Conservation (phyloP, 2,329 filamentous ascomycete species). For the Pseudopithomyces maydicus region DNA sequence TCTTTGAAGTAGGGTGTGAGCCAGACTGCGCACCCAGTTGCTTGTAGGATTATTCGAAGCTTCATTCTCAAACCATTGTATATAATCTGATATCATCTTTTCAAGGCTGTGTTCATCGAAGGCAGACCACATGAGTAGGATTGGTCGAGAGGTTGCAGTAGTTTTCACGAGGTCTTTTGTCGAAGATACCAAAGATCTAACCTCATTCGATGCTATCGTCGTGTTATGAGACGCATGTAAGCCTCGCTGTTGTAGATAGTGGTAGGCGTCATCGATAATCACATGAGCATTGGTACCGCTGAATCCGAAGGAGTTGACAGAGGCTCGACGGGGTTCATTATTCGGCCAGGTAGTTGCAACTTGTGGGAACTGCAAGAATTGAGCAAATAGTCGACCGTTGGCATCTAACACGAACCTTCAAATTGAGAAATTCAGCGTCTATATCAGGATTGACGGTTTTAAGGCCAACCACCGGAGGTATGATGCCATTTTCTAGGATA, state of each 20-base stretch:
- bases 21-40: too few species aligned
- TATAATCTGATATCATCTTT: too few species aligned
- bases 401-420: conserved; percentile 11
- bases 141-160: too few species aligned
- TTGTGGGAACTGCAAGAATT: conserved; percentile 9
- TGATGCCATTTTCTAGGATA: conserved; percentile 39
- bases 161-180: too few species aligned
- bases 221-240: not conserved
- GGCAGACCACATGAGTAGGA: too few species aligned
- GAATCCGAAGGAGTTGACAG: conserved; percentile 18
- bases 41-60: too few species aligned
- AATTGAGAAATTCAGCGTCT: conserved; percentile 19
- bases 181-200: not conserved
- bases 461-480: conserved; percentile 30
- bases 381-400: too few species aligned
- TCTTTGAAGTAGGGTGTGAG: too few species aligned
- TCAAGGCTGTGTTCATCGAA: too few species aligned
- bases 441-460: conserved; percentile 11
- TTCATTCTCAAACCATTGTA: too few species aligned
- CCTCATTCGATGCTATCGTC: not conserved
- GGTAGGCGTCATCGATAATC: conserved; percentile 26
- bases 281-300: not conserved
- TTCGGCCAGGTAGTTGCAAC: conserved; percentile 15
- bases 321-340: conserved; percentile 11
- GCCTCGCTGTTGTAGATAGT: conserved; percentile 11